phyloP scores from a whole-genome alignment of 352 stramenopile genomes.

The Blastocystis sp. region DNA sequence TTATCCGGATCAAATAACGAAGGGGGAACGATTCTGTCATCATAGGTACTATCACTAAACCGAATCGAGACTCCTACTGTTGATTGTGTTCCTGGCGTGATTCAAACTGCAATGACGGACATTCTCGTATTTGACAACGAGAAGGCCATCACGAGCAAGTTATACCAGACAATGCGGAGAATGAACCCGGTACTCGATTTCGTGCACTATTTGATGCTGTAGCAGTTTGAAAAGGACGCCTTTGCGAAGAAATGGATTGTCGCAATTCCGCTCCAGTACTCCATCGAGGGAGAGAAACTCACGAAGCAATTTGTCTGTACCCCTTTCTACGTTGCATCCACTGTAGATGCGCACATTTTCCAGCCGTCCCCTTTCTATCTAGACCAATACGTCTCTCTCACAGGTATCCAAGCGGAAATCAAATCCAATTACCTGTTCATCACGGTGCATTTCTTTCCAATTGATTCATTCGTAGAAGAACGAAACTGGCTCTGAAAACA shows the following conservation, averaged over 20 bases:
- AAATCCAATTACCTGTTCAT: constrained; percentile 32
- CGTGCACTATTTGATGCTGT: not conserved
- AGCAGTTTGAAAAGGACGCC: constrained; percentile 20
- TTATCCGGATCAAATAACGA: too few relatives aligned
- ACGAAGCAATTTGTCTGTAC: constrained; percentile 19
- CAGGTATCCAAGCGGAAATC: constrained; percentile 38
- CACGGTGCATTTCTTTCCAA: not conserved
- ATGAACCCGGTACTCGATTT: constrained; percentile 1
- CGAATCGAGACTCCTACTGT: too few relatives aligned
- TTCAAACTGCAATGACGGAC: constrained; percentile 1
- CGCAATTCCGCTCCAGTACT: not conserved
- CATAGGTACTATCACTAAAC: too few relatives aligned
- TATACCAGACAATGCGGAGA: constrained; percentile 4
- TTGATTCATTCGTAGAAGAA: not conserved
- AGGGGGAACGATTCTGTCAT: too few relatives aligned
- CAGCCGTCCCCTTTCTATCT: constrained; percentile 41
- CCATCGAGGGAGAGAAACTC: constrained; percentile 4
- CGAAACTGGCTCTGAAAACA: not conserved
- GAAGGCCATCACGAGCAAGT: constrained; percentile 16
- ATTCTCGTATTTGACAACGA: constrained; percentile 58
- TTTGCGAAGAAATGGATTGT: constrained; percentile 39
- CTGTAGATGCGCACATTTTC: constrained; percentile 28
- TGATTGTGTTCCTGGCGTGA: too few relatives aligned
- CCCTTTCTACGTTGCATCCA: not conserved
- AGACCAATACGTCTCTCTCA: constrained; percentile 30